Evolutionary conservation across 2,329 filamentous ascomycete species (phyloP), one percentile per base, ranked within the genome.

Genomic region (Ophiosphaerella narmari): DNA sequence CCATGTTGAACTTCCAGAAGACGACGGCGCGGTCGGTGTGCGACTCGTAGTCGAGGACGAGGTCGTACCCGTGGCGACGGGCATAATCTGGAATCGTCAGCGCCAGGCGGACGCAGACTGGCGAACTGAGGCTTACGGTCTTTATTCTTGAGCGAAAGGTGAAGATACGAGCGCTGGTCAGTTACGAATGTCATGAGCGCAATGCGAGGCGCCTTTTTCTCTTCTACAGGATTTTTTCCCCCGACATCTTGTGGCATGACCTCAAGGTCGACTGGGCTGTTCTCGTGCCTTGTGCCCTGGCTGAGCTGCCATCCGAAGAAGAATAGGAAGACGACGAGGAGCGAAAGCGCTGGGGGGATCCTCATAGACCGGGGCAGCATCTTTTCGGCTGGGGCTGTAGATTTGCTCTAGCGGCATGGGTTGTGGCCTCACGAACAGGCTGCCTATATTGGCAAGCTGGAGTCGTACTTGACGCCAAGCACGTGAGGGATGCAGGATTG

Each of bases 1-100:
- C 62, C 69, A 75, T 75, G 52, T 73, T 60, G 46, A 72, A 70
- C 48, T 75, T 76, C 61, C 68, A 71, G 56, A 64, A 75, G 23
- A 68, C 62, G 11, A 66, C 64, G 26, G 57, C 64, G 41, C 59
- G 67, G 12, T 62, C 57, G 18, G 63, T 54, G 40, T 70, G 66
- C 11, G 63, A 53, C 62, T 75, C 73, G 47, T 71, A 75, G 54
- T 75, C 74, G 50, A 73, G 63, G 47, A 74, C 58, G 47, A 77
- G 59, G 50, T 73, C 72, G 51, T 75, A 73, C 53, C 68, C 68
- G 50, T 77, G 73, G 43, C 70, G 73, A 35, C 67, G 68, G 0
- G 68, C 69, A 41, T 76, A 76, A 47, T 72, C 73, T 74, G 18
- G 7, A 4, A 0, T 33, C 50, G 49, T 59, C 21, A 39, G 36